Conservation (phyloP, 2,329 filamentous ascomycete genomes). For the Pseudocercospora fuligena region DNA sequence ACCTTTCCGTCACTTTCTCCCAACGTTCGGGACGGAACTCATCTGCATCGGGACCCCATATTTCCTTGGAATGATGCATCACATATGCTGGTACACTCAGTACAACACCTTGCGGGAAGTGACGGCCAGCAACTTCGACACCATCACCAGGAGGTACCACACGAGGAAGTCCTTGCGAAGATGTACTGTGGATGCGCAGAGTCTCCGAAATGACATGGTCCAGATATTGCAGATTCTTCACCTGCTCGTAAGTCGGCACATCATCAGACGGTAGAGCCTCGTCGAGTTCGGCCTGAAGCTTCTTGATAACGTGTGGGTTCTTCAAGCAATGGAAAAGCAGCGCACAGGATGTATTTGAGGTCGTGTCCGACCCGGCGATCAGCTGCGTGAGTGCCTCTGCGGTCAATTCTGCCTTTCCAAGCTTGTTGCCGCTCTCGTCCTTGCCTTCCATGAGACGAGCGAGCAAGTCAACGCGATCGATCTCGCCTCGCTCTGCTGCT, state of each 20-base stretch:
- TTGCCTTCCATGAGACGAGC: slow-evolving; percentile 83
- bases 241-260: slow-evolving; percentile 73
- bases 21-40: slow-evolving; percentile 47
- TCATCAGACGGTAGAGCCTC: slow-evolving; percentile 63
- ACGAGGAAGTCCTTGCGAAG: slow-evolving; percentile 81
- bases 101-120: slow-evolving; percentile 63
- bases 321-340: slow-evolving; percentile 76
- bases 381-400: slow-evolving; percentile 89
- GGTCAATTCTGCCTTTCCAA: slow-evolving; percentile 79
- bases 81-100: slow-evolving; percentile 48
- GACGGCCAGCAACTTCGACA: slow-evolving; percentile 66
- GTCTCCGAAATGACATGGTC: slow-evolving; percentile 79
- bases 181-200: slow-evolving; percentile 84
- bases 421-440: slow-evolving; percentile 75
- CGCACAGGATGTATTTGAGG: slow-evolving; percentile 79
- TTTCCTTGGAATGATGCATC: slow-evolving; percentile 47
- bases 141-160: slow-evolving; percentile 69
- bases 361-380: slow-evolving; percentile 79
- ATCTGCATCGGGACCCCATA: slow-evolving; percentile 49
- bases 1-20: slow-evolving; percentile 45
- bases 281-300: slow-evolving; percentile 78
- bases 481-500: slow-evolving; percentile 59
- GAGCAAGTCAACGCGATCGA: slow-evolving; percentile 77
- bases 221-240: slow-evolving; percentile 78
- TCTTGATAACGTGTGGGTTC: slow-evolving; percentile 71